Evolutionary conservation across 148 eudicot genomes (phyloP), one percentile per base, ranked within the genome.

Genomic region (Diospyros lotus): DNA sequence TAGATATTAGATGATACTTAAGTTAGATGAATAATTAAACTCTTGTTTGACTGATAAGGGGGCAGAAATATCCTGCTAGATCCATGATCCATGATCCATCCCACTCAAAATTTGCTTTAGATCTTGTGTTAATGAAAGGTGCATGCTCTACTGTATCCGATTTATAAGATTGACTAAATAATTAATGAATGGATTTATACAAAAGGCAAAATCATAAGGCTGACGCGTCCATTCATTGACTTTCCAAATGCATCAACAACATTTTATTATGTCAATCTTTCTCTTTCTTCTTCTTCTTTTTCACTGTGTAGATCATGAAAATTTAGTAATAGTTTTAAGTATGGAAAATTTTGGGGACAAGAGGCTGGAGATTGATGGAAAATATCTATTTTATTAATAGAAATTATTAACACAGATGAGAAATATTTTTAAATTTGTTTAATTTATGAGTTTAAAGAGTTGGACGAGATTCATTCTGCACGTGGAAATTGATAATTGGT

Each of bases 41-140:
- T n/a, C 40, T 48, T 17, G 70, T 2, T 68, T 51, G 70, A 68
- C 56, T 68, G 58, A 68, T n/a, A 15, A 68, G 43, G 8, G 38
- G 71, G 45, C n/a, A 6, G 11, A 12, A 58, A 18, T 13, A 51
- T 68, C 58, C 48, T 40, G 13, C 28, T 10, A 54, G 73, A 54
- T 53, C 45, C 3, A 13, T 46, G n/a, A n/a, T n/a, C n/a, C n/a
- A 40, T 39, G 54, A 52, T 39, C 73, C 5, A 54, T 39, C 8
- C 60, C 15, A 53, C 73, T 54, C 28, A 28, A 53, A 53, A 52
- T 69, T 28, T 40, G 60, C 17, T 11, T 46, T 11, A 60, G 54
- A 60, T 61, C 43, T 62, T 62, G 46, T 10, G 46, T 17, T 73
- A 17, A 72, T 28, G 28, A 60, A 45, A 60, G 38, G 42, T 59